Conservation (phyloP, 2,329 filamentous ascomycete species). For the Zopfia rhizophila region DNA sequence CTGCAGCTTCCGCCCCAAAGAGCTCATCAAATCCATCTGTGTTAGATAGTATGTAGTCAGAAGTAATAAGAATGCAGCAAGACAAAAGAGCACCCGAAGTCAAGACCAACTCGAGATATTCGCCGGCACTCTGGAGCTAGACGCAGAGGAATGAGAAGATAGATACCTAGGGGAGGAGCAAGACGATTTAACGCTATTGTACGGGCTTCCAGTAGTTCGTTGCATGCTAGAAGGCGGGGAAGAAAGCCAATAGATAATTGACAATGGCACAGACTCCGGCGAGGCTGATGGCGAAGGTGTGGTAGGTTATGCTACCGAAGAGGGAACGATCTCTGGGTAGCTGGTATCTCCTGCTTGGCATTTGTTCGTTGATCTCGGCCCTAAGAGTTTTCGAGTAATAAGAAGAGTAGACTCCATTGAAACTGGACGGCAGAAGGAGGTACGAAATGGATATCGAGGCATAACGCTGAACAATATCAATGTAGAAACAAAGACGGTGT, state of each 20-base stretch:
- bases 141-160: slow-evolving; percentile 38
- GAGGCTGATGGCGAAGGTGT: slow-evolving; percentile 36
- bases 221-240: slow-evolving; percentile 32
- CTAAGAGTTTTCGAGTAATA: no score
- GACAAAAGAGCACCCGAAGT: slow-evolving; percentile 42
- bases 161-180: slow-evolving; percentile 39
- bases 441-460: no score
- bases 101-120: slow-evolving; percentile 40
- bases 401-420: no score
- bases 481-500: no score
- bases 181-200: slow-evolving; percentile 40
- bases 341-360: slow-evolving; percentile 27
- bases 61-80: slow-evolving; percentile 22
- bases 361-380: no score
- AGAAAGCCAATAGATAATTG: slow-evolving; percentile 25
- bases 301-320: slow-evolving; percentile 35
- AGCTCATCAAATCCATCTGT: slow-evolving; percentile 40
- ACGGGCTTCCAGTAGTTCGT: slow-evolving; percentile 40
- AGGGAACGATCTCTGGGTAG: slow-evolving; percentile 29
- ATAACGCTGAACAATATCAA: no score
- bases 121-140: slow-evolving; percentile 27
- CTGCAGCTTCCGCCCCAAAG: slow-evolving; percentile 32
- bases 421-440: no score
- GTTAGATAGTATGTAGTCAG: slow-evolving; percentile 38
- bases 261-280: slow-evolving; percentile 31